A percentile compares a stretch with the other conserved stretches of the same genome.
These are phyloP conservation scores for Yarrowia phangngaensis DNA, from an alignment of 805 yeast species.

Conservation along the genomic window DNA sequence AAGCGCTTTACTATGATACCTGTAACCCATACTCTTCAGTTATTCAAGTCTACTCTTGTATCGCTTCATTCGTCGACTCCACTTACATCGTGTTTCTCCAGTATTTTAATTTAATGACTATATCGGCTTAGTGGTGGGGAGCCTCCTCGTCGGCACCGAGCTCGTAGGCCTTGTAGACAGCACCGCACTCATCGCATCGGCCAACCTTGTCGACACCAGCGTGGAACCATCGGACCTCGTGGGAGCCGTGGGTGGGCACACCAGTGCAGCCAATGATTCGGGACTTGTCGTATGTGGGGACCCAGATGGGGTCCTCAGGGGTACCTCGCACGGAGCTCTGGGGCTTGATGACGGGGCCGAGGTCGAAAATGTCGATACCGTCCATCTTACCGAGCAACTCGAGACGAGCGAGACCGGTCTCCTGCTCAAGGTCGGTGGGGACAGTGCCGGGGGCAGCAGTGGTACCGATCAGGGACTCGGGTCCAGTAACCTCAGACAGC, in stretches of 20 bases:
- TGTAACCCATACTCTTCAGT: too few relatives aligned
- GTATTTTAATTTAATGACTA: background rate
- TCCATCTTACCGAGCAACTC: conserved; percentile 91
- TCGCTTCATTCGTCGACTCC: too few relatives aligned
- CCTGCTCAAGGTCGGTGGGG: conserved; percentile 93
- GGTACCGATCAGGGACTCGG: conserved; percentile 75
- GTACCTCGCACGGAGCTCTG: conserved; percentile 88
- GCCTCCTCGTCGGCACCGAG: conserved; percentile 27
- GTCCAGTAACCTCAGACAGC: conserved; percentile 75
- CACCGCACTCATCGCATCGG: conserved; percentile 99
- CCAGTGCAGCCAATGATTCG: conserved; percentile 98
- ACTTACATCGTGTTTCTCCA: background rate
- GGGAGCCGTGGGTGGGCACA: conserved; percentile 85
- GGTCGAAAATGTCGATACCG: conserved; percentile 87
- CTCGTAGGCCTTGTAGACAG: conserved; percentile 61
- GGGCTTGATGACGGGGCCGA: conserved; percentile 57
- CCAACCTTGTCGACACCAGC: conserved; percentile 77
- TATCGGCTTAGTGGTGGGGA: conserved; percentile 13
- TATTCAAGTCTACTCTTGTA: too few relatives aligned
- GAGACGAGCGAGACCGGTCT: conserved; percentile 97
- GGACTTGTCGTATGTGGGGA: conserved; percentile 86
- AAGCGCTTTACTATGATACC: too few relatives aligned
- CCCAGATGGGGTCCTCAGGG: conserved; percentile 77
- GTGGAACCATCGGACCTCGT: conserved; percentile 86
- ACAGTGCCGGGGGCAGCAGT: conserved; percentile 82